Evolutionary conservation across 371 early-diverging fungal species (phyloP), one percentile per base, ranked within the genome.

Genomic region (Haplosporangium sp.): DNA sequence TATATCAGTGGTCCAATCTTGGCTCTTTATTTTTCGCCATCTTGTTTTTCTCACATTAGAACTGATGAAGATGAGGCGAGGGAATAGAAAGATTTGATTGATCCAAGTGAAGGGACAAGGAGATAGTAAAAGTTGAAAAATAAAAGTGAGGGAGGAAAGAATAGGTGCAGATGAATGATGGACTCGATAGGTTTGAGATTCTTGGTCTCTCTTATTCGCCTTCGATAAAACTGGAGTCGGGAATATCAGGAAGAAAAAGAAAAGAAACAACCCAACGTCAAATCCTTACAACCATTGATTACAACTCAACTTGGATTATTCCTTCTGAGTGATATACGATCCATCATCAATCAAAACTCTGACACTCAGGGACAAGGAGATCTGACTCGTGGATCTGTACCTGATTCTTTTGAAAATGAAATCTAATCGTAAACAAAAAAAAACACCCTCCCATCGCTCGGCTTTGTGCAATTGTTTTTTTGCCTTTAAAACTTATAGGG

Each of bases 401-500:
- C 52, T 52, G 52, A 52, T 7, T 52, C 20, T 27, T 27, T 4
- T 15, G 45, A 45, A 45, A 45, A 45, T 13, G 45, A 45, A 45
- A 45, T 45, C 45, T 45, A 45, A 52, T 52, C 52, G 20, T 15
- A 19, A 61, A 61, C 8, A 40, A 61, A 61, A 42, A 61, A 35
- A 10, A 27, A 55, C 7, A 19, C 15, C 27, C 55, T 17, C 11
- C 34, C 17, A n/a, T 13, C 13, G 15, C 34, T 27, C 19, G 37
- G 13, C 8, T 19, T 10, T n/a, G 34, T 17, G 20, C 17, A 19
- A n/a, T 20, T 34, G n/a, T 53, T 53, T 27, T 53, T 27, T 27
- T 53, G 38, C 58, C 27, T 13, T 7, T 9, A 53, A 27, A 27
- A 9, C 37, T 34, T 61, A 71, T 63, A 76, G 77, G 77, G 77